Base-by-base conservation (phyloP, 176 grass and related monocot genomes). In the Oryza coarctata region DNA sequence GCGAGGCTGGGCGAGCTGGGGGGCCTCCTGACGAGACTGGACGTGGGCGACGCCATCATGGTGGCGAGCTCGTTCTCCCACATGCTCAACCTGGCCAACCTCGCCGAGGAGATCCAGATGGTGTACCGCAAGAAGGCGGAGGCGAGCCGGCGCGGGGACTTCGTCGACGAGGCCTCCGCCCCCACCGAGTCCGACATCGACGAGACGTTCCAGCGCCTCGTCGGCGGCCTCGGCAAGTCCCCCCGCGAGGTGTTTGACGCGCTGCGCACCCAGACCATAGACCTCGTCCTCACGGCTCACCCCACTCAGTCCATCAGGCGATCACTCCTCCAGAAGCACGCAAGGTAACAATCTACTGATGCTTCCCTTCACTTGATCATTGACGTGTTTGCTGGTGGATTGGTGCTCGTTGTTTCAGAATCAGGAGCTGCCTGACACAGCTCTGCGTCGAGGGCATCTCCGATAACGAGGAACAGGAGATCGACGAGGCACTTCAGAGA, bases 91-190 rank as follows among this genome's bases (percentile, higher is more conserved):
- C 79, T 93, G 52, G 94, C 90, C 69, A 91, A 96, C 77, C 57
- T 96, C 72, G 94, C 94, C 17, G 94, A 96, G 85, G 94, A 93
- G 86, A 81, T 91, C 14, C 90, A 96, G 87, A 96, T 96, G 34
- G 94, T 86, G 18, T 55, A 87, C 61, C 77, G 83, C 80, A 89
- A 87, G 65, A 91, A 91, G 83, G 63, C 84, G n/a, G 40, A 62
- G 55, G 17, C 34, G 14, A 68, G 26, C 47, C 84, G 71, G n/a
- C 83, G 83, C 68, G 87, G 90, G 38, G 86, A 78, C 27, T 96
- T 96, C 80, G 76, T 41, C 9, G 90, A 96, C 68, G 93, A 96
- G 87, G 86, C 49, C 36, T 76, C 77, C 4, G 93, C 93, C 3
- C 70, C 78, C 65, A 96, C 93, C 2, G 93, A 96, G 75, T 96